Conservation (phyloP, 495 filamentous ascomycete genomes). For the Neohortaea acidophila region DNA sequence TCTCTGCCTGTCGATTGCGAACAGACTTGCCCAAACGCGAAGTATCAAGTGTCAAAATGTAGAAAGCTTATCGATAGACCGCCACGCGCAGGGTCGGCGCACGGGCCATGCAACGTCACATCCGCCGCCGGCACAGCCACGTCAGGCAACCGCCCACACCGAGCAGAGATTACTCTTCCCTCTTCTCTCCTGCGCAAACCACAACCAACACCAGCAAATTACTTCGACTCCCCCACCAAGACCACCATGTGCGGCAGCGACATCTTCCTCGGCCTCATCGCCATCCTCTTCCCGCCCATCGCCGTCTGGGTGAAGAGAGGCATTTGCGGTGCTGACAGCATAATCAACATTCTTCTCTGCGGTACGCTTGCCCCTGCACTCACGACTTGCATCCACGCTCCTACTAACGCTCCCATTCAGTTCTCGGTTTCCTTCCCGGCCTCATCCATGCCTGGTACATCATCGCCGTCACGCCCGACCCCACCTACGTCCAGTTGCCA, state of each 20-base stretch:
- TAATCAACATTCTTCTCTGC: conserved; percentile 92
- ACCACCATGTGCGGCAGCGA: conserved; percentile 52
- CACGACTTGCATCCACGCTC: background rate
- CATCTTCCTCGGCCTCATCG: conserved; percentile 74
- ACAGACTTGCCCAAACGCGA: too few relatives aligned
- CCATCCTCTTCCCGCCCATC: conserved; percentile 86
- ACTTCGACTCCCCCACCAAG: too few relatives aligned
- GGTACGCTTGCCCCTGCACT: conserved; percentile 5
- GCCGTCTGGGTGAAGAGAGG: conserved; percentile 83
- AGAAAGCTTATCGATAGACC: too few relatives aligned
- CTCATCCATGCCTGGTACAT: conserved; percentile 97
- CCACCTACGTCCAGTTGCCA: conserved; percentile 46
- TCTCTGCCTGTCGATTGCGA: too few relatives aligned
- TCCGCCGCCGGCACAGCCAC: too few relatives aligned
- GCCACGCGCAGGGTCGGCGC: too few relatives aligned
- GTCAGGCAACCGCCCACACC: too few relatives aligned
- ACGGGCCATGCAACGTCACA: too few relatives aligned
- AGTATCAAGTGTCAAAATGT: too few relatives aligned
- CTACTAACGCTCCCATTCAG: background rate
- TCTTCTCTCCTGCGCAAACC: too few relatives aligned
- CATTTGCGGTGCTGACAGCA: conserved; percentile 78
- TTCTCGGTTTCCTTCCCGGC: conserved; percentile 77
- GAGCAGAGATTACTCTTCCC: too few relatives aligned
- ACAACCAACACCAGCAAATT: too few relatives aligned
- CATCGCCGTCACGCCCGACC: conserved; percentile 76